A percentile compares a stretch with the other conserved stretches of the same genome.
phyloP scores from a whole-genome alignment of 768 basidiomycete species.

The Mycena galericulata region DNA sequence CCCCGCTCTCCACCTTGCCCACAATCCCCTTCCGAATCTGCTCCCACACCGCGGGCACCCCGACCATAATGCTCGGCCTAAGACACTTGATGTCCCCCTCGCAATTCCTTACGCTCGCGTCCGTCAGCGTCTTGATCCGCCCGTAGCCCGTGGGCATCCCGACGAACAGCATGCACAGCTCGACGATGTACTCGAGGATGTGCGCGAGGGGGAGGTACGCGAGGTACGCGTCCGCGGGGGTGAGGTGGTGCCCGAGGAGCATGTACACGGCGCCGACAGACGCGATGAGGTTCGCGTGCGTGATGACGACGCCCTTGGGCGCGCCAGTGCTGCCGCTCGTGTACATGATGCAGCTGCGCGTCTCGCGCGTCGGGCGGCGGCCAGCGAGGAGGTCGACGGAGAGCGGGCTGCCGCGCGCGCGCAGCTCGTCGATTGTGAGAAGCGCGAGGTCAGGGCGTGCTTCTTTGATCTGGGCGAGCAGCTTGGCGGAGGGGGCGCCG shows the following conservation, averaged over 20 bases:
- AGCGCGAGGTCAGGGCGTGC: slow-evolving; percentile 71
- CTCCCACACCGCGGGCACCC: slow-evolving; percentile 98
- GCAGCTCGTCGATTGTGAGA: slow-evolving; percentile 76
- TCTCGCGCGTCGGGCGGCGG: slow-evolving; percentile 57
- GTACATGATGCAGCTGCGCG: slow-evolving; percentile 69
- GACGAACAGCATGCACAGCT: slow-evolving; percentile 78
- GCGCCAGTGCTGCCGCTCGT: slow-evolving; percentile 92
- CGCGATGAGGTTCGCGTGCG: slow-evolving; percentile 87
- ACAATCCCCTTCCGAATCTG: slow-evolving; percentile 96
- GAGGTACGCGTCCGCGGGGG: slow-evolving; percentile 75
- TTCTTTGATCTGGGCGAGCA: slow-evolving; percentile 70
- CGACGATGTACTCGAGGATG: slow-evolving; percentile 95
- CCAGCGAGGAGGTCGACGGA: slow-evolving; percentile 63
- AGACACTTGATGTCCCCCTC: slow-evolving; percentile 89
- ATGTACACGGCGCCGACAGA: slow-evolving; percentile 83
- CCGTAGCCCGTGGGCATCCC: slow-evolving; percentile 92
- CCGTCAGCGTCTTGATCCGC: slow-evolving; percentile 95
- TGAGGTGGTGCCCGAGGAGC: slow-evolving; percentile 77
- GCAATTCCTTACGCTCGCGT: slow-evolving; percentile 87
- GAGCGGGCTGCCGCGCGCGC: slow-evolving; percentile 68
- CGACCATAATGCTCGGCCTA: slow-evolving; percentile 88
- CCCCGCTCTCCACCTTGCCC: slow-evolving; percentile 78
- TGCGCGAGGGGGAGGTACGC: slow-evolving; percentile 96
- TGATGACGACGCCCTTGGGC: slow-evolving; percentile 94
- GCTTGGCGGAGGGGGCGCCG: slow-evolving; percentile 64